Conservation (phyloP, 1,139 yeast genomes). For the Hemisphaericaspora subhashii region DNA sequence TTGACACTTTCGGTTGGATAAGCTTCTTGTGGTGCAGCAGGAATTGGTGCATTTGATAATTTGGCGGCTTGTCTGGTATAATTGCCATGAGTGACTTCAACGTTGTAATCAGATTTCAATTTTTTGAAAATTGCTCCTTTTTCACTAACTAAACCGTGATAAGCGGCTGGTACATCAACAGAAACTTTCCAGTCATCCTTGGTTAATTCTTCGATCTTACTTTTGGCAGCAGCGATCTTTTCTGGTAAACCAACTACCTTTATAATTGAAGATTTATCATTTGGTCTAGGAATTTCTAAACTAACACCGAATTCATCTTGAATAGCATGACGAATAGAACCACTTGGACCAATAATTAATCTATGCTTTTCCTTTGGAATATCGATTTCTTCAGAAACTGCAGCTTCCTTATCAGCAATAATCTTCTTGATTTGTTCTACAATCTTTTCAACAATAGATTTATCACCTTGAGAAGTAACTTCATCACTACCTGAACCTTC, state of each 20-base stretch:
- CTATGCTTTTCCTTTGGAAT: constrained; percentile 78
- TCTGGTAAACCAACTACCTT: constrained; percentile 63
- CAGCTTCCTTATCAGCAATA: constrained; percentile 65
- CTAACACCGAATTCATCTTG: constrained; percentile 69
- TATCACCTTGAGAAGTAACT: constrained; percentile 75
- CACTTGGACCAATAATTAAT: constrained; percentile 79
- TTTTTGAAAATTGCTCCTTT: constrained; percentile 65
- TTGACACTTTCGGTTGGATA: constrained; percentile 33
- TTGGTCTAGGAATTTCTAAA: constrained; percentile 68
- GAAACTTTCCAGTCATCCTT: constrained; percentile 49
- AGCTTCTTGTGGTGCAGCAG: constrained; percentile 51
- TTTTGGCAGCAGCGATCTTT: constrained; percentile 56
- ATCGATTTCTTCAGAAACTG: constrained; percentile 54
- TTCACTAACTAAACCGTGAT: constrained; percentile 65
- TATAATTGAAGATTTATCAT: constrained; percentile 45
- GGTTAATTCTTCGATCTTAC: constrained; percentile 51
- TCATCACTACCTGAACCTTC: constrained; percentile 63
- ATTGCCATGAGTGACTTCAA: constrained; percentile 66
- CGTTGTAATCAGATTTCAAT: constrained; percentile 53
- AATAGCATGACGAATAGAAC: constrained; percentile 68
- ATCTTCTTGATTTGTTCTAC: constrained; percentile 63
- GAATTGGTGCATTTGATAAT: constrained; percentile 45
- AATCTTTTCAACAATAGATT: constrained; percentile 68
- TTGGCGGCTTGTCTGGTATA: constrained; percentile 50
- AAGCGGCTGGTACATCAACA: constrained; percentile 56